These are phyloP conservation scores for Fusarium neocosmosporiellum DNA, from an alignment of 2,329 filamentous ascomycete genomes.

Conservation along the genomic window DNA sequence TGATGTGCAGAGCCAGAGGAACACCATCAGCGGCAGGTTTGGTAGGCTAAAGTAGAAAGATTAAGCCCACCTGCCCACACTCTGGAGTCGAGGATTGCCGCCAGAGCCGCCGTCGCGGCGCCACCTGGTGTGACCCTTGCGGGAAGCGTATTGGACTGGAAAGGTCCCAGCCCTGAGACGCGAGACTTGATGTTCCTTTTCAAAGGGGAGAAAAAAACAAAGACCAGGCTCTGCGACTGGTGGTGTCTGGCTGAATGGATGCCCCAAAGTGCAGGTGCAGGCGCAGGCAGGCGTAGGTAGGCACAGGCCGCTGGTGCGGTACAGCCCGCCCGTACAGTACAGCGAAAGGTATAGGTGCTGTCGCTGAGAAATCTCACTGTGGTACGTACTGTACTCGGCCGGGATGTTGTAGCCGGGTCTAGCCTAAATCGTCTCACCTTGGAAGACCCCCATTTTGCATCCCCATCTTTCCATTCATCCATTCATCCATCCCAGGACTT, in stretches of 20 bases:
- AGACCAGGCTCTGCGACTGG: conserved; percentile 25
- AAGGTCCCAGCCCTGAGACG: conserved; percentile 20
- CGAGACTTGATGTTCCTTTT: conserved; percentile 14
- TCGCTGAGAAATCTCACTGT: neutral
- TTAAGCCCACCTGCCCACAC: neutral
- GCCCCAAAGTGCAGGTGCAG: neutral
- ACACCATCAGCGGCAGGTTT: conserved; percentile 9
- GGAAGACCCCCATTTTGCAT: conserved; percentile 16
- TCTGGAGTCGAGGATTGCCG: conserved; percentile 24
- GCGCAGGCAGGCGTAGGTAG: neutral
- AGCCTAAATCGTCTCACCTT: conserved; percentile 44
- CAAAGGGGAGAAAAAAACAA: neutral
- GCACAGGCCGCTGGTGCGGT: neutral
- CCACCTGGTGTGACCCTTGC: conserved; percentile 20
- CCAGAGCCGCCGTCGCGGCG: conserved; percentile 37
- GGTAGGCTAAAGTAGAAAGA: conserved; percentile 4
- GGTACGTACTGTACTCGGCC: conserved; percentile 20
- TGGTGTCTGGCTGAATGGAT: conserved; percentile 5
- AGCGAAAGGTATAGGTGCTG: neutral
- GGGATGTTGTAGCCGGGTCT: conserved; percentile 34
- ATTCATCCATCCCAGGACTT: neutral
- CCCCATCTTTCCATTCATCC: conserved; percentile 20
- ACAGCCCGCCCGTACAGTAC: neutral
- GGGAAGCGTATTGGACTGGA: conserved; percentile 23
- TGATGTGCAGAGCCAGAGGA: conserved; percentile 4